These are phyloP conservation scores for Metarhizium brunneum DNA, from an alignment of 2,329 filamentous ascomycete genomes.

Conservation along the genomic window DNA sequence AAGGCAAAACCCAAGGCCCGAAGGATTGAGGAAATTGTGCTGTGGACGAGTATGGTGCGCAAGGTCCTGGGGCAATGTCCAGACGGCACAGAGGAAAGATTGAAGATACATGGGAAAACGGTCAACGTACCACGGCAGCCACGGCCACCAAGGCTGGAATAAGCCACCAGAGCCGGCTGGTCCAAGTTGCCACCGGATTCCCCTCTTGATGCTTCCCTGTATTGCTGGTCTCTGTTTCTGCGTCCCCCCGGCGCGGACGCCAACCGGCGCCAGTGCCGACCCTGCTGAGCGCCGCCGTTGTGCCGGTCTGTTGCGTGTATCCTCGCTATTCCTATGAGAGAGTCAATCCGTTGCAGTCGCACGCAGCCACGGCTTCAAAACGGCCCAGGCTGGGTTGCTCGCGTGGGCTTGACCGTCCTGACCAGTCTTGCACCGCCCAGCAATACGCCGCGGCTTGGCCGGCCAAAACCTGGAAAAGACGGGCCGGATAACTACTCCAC, in stretches of 20 bases:
- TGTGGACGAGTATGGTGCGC: no score
- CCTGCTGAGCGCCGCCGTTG: background rate
- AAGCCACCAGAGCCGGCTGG: constrained; percentile 1
- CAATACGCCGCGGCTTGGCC: background rate
- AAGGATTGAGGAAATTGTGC: no score
- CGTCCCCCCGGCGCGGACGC: background rate
- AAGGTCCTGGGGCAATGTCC: no score
- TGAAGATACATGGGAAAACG: no score
- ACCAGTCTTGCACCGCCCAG: no score
- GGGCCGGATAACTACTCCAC: background rate
- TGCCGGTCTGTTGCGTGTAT: background rate
- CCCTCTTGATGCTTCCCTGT: background rate
- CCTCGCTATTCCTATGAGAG: no score
- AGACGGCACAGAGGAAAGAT: no score
- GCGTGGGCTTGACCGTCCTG: no score
- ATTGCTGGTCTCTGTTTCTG: background rate
- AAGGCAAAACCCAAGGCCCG: no score
- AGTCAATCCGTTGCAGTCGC: no score
- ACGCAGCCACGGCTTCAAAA: no score
- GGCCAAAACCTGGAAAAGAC: background rate
- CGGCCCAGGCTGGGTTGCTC: no score
- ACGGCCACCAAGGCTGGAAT: background rate
- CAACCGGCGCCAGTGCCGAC: background rate
- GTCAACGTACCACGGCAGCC: background rate
- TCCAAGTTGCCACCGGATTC: constrained; percentile 1